These are phyloP conservation scores for Aspergillus costaricaensis DNA, from an alignment of 2,329 filamentous ascomycete genomes.

Conservation along the genomic window DNA sequence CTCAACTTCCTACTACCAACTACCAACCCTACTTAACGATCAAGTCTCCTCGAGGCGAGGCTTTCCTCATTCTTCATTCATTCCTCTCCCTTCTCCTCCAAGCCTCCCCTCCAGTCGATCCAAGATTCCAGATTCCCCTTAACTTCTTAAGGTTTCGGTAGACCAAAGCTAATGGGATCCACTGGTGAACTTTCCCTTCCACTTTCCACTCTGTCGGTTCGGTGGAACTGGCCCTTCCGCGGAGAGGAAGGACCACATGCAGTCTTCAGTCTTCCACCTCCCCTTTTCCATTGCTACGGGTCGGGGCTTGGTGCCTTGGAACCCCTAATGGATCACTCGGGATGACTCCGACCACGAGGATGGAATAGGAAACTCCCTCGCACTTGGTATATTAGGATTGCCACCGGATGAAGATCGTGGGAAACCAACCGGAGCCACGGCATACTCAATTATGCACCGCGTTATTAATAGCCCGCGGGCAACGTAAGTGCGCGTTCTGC, in stretches of 20 bases:
- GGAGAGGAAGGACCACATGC: background rate
- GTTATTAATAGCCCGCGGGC: conserved; percentile 12
- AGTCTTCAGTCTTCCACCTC: background rate
- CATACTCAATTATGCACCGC: background rate
- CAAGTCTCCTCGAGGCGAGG: no score
- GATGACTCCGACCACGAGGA: background rate
- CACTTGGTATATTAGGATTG: background rate
- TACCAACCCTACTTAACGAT: no score
- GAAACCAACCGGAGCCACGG: background rate
- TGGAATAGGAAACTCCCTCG: background rate
- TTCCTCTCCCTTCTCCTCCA: background rate
- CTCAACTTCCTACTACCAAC: no score
- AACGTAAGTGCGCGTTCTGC: conserved; percentile 14
- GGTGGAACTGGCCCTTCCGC: background rate
- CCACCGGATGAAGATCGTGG: background rate
- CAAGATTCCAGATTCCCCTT: background rate
- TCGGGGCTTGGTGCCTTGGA: background rate
- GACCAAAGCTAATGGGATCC: background rate
- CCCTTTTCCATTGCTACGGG: background rate
- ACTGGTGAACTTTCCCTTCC: background rate
- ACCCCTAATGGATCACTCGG: background rate
- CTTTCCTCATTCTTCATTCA: background rate
- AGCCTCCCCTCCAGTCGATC: background rate
- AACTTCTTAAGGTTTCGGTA: background rate
- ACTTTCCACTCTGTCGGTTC: conserved; percentile 1